phyloP scores from a whole-genome alignment of 805 yeast species.

The Blastobotrys parvus region DNA sequence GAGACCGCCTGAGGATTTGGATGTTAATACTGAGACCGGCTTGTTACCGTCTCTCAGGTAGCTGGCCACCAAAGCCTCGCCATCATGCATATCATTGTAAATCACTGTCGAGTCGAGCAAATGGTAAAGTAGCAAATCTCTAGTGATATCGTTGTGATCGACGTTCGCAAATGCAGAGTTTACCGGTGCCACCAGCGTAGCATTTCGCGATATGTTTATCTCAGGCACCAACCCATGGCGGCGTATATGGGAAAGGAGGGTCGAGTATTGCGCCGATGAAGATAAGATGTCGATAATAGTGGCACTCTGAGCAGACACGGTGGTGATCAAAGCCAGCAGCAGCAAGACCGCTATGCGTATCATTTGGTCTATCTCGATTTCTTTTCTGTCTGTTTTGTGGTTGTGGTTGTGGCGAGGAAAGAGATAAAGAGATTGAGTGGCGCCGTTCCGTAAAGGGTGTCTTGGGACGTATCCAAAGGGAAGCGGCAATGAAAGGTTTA shows the following conservation, averaged over 20 bases:
- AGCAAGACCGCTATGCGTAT: not conserved
- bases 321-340: not conserved
- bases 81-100: conserved; percentile 21
- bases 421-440: too few species aligned
- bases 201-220: conserved; percentile 49
- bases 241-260: conserved; percentile 54
- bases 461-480: too few species aligned
- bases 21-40: not conserved
- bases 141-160: conserved; percentile 11
- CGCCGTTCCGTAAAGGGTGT: too few species aligned
- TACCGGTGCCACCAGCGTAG: conserved; percentile 73
- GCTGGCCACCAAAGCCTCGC: conserved; percentile 6
- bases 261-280: conserved; percentile 56
- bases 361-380: too few species aligned
- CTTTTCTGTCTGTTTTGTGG: too few species aligned
- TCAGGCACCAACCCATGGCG: conserved; percentile 52
- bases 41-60: conserved; percentile 5
- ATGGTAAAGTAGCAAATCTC: conserved; percentile 24
- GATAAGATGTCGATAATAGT: conserved; percentile 60
- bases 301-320: not conserved
- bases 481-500: too few species aligned
- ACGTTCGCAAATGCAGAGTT: conserved; percentile 55
- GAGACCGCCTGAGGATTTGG: not conserved
- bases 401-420: too few species aligned
- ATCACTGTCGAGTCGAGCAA: conserved; percentile 29